These are phyloP conservation scores for Camellia lanceoleosa DNA, from an alignment of 148 eudicot genomes.

Conservation along the genomic window DNA sequence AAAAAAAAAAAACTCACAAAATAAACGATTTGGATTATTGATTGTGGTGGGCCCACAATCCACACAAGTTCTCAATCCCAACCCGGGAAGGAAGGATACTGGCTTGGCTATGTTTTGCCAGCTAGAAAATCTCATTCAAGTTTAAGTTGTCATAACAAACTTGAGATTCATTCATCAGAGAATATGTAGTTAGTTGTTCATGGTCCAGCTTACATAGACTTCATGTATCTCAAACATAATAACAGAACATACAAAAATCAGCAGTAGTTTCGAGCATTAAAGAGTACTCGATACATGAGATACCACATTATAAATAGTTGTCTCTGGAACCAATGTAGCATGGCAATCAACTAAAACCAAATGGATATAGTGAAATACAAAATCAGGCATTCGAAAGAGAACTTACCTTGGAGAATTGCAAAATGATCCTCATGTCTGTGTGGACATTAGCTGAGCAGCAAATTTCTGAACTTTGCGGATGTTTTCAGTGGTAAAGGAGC, in stretches of 20 bases:
- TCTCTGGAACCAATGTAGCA: neutral
- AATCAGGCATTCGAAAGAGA: neutral
- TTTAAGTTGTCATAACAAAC: neutral
- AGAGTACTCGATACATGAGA: neutral
- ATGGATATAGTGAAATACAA: neutral
- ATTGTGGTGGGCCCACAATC: too few species aligned
- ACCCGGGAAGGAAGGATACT: neutral
- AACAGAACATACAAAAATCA: neutral
- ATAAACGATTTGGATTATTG: too few species aligned
- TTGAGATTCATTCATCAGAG: neutral
- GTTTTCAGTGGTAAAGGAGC: slow-evolving; percentile 50
- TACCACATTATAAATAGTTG: neutral
- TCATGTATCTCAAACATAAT: neutral
- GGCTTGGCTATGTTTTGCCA: neutral
- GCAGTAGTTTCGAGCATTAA: neutral
- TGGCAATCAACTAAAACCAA: neutral
- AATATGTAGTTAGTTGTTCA: neutral
- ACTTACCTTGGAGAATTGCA: neutral
- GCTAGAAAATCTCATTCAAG: neutral
- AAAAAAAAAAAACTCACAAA: too few species aligned
- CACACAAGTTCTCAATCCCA: too few species aligned
- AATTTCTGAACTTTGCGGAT: slow-evolving; percentile 48
- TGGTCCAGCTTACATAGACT: neutral
- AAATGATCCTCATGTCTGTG: neutral
- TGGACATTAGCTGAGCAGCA: slow-evolving; percentile 45